A percentile compares a stretch with the other conserved stretches of the same genome.
Conservation (phyloP, 2,329 filamentous ascomycete species). For the Ophiosphaerella narmari region DNA sequence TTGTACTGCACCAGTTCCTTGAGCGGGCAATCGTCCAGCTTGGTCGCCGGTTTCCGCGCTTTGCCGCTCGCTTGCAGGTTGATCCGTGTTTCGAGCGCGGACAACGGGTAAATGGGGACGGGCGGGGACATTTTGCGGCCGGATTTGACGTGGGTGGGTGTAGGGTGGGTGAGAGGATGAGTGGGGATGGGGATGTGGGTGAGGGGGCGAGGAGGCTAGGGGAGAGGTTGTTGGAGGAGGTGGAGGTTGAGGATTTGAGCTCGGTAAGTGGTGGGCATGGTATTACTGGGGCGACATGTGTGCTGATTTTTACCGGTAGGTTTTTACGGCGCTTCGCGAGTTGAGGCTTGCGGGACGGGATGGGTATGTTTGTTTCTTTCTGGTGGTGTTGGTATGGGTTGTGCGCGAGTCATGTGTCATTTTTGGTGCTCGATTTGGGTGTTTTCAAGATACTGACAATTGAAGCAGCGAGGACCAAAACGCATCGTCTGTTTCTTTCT, state of each 20-base stretch:
- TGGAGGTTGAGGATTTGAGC: constrained; percentile 37
- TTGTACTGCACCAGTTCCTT: constrained; percentile 66
- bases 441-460: not conserved
- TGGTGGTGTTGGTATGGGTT: not conserved
- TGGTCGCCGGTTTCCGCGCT: constrained; percentile 57
- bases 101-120: constrained; percentile 58
- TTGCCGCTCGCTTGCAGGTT: constrained; percentile 58
- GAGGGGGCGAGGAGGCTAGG: constrained; percentile 54
- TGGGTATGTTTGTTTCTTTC: constrained; percentile 8
- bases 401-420: constrained; percentile 1
- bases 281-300: not conserved
- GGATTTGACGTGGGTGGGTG: not conserved
- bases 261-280: constrained; percentile 20
- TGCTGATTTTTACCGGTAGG: constrained; percentile 41
- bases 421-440: not conserved
- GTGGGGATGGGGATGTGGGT: constrained; percentile 18
- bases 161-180: constrained; percentile 16
- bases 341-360: constrained; percentile 17
- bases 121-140: constrained; percentile 58
- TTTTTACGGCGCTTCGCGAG: constrained; percentile 46
- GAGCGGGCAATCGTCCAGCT: constrained; percentile 60
- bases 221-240: constrained; percentile 54
- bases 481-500: constrained; percentile 10
- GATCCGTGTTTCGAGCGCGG: constrained; percentile 56
- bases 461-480: not conserved